A percentile compares a stretch with the other conserved stretches of the same genome.
Conservation (phyloP, 2,329 filamentous ascomycete genomes). For the Amesomyces nigricolor region DNA sequence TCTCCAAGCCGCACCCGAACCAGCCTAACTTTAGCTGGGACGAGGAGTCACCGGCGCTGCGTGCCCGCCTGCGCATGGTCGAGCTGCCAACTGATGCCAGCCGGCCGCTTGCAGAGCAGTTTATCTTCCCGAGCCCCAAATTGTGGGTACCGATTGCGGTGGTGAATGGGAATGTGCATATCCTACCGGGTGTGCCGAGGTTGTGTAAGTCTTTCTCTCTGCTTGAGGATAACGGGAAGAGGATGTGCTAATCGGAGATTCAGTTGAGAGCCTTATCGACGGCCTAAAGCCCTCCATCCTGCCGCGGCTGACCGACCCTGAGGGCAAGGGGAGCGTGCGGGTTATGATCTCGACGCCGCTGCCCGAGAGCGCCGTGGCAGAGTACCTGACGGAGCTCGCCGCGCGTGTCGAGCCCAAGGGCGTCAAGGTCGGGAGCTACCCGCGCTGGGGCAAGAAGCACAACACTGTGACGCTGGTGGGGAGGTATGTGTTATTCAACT, state of each 20-base stretch:
- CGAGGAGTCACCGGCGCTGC: constrained; percentile 67
- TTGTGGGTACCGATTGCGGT: constrained; percentile 87
- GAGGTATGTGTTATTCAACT: constrained; percentile 32
- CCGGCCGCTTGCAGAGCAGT: constrained; percentile 62
- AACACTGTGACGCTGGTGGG: constrained; percentile 90
- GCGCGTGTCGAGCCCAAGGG: constrained; percentile 65
- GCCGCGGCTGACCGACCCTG: constrained; percentile 68
- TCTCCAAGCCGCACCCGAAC: constrained; percentile 67
- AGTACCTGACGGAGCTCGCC: constrained; percentile 75
- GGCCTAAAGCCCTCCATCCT: constrained; percentile 66
- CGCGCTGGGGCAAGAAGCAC: constrained; percentile 77
- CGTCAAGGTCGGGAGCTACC: constrained; percentile 93
- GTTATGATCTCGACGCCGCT: constrained; percentile 83
- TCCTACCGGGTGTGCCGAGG: constrained; percentile 81
- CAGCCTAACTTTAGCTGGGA: constrained; percentile 81
- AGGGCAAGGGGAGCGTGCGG: constrained; percentile 73
- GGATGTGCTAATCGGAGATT: not conserved
- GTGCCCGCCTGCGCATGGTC: constrained; percentile 86
- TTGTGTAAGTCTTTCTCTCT: constrained; percentile 50
- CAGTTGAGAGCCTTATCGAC: constrained; percentile 69
- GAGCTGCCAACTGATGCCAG: constrained; percentile 70
- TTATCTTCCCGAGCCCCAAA: constrained; percentile 71
- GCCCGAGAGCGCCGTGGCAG: constrained; percentile 78
- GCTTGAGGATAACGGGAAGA: not conserved
- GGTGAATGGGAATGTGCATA: constrained; percentile 90